Conservation (phyloP, 2,329 filamentous ascomycete genomes). For the Biscogniauxia sp. region DNA sequence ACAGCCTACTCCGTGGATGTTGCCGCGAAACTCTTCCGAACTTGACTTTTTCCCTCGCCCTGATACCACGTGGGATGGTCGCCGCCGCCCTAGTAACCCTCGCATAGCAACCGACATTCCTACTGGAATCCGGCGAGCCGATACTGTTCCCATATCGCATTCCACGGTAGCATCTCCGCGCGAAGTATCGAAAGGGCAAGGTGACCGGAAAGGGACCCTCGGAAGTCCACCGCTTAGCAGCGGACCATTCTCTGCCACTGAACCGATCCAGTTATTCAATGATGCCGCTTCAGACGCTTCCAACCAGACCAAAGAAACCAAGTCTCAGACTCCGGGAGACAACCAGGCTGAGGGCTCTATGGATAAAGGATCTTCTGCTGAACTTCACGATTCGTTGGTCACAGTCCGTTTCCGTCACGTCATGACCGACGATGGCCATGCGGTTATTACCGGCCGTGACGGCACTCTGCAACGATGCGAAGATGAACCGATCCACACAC, state of each 20-base stretch:
- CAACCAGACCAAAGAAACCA: slow-evolving; percentile 17
- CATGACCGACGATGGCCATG: slow-evolving; percentile 73
- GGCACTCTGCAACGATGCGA: slow-evolving; percentile 77
- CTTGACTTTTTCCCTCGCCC: slow-evolving; percentile 37
- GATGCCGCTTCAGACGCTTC: slow-evolving; percentile 27
- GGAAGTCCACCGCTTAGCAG: slow-evolving; percentile 12
- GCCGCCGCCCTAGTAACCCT: slow-evolving; percentile 31
- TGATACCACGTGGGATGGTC: slow-evolving; percentile 29
- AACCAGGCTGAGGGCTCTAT: slow-evolving; percentile 10
- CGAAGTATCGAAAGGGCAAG: slow-evolving; percentile 17
- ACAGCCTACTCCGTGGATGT: slow-evolving; percentile 32
- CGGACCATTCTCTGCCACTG: slow-evolving; percentile 8
- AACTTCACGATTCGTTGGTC: slow-evolving; percentile 46
- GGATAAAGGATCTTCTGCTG: slow-evolving; percentile 12
- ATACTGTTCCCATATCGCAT: slow-evolving; percentile 13
- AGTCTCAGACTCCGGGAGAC: slow-evolving; percentile 3
- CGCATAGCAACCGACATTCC: slow-evolving; percentile 29
- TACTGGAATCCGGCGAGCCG: slow-evolving; percentile 12
- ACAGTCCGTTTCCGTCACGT: slow-evolving; percentile 78
- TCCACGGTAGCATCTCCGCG: slow-evolving; percentile 14
- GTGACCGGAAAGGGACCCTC: slow-evolving; percentile 7
- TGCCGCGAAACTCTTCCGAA: slow-evolving; percentile 37
- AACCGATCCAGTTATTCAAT: slow-evolving; percentile 20
- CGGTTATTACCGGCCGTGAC: slow-evolving; percentile 76
- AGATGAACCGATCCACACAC: slow-evolving; percentile 87